Evolutionary conservation across 495 filamentous ascomycete species (phyloP), one percentile per base, ranked within the genome.

Genomic region (Saxispiralis lemnorum): DNA sequence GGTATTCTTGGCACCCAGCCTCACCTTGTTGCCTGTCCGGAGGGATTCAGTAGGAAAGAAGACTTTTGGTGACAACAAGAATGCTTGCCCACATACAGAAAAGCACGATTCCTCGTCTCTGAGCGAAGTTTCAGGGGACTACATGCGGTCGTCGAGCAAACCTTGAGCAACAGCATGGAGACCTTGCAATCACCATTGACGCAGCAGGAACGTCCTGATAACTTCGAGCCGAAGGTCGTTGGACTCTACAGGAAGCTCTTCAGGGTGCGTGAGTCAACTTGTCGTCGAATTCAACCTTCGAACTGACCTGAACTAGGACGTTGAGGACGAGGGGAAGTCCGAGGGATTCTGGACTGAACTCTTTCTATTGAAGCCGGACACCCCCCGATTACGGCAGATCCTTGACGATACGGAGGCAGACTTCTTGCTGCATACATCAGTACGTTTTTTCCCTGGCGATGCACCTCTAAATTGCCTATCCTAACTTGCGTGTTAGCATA

Each of bases 321-420:
- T 70, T 34, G 79, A 84, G 35, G 70, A 69, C 45, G 62, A 70
- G 32, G 76, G 82, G 31, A 76, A 75, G 39, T 71, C 79, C 0
- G 84, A 94, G 47, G 89, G 86, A 7, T 99, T 95, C 63, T 99
- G 89, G 92, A 71, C 74, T 41, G 88, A 95, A 63, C 83, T 96
- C 63, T 97, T 96, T 62, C 68, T 96, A 33, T 68, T 94, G 38
- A 71, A 71, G 39, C 87, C 89, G 24, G 80, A 93, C 57, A 68
- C 71, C 32, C 57, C 65, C 1, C 69, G 73, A 39, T 61, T 97
- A 43, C 71, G 70, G 49, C 62, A 62, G 32, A 68, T 87, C 31
- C 68, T 97, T 35, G 71, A 76, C 19, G 59, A 68, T 10, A 64
- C 88, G 36, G 70, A 67, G 39, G 67, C 83, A 10, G 79, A 83